phyloP scores from a whole-genome alignment of 345 rosid genomes.

The Eutrema japonicum region DNA sequence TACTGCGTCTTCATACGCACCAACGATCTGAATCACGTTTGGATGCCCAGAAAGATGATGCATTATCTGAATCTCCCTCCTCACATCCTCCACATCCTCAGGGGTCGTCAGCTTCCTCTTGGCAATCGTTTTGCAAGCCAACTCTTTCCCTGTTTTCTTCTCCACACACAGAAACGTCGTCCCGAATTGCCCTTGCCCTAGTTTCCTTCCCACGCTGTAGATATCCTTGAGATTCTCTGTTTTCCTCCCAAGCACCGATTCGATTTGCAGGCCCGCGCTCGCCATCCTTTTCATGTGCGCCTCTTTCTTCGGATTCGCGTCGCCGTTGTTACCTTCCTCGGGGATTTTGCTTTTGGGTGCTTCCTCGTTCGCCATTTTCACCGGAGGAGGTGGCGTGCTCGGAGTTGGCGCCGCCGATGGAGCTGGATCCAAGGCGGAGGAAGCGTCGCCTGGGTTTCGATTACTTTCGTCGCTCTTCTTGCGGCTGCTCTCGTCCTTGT shows the following conservation, averaged over 20 bases:
- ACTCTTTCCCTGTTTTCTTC: conserved; percentile 66
- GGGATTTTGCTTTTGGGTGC: conserved; percentile 31
- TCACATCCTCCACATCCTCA: conserved; percentile 89
- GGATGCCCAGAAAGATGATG: conserved; percentile 93
- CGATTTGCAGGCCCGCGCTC: conserved; percentile 66
- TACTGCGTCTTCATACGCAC: conserved; percentile 89
- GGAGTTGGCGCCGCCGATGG: conserved; percentile 46
- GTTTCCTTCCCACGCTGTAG: conserved; percentile 79
- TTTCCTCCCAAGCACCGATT: conserved; percentile 77
- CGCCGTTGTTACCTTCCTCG: conserved; percentile 34
- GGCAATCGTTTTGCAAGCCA: conserved; percentile 84
- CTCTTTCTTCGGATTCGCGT: conserved; percentile 51
- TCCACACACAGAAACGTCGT: conserved; percentile 83
- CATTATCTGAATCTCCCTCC: conserved; percentile 97
- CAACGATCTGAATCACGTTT: conserved; percentile 79
- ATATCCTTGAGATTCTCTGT: conserved; percentile 81
- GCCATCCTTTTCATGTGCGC: conserved; percentile 62
- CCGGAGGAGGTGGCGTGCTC: conserved; percentile 69
- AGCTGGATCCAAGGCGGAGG: conserved; percentile 36
- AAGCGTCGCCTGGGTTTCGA: conserved; percentile 30
- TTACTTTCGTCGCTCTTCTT: conserved; percentile 37
- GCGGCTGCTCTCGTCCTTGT: conserved; percentile 39
- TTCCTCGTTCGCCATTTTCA: conserved; percentile 56
- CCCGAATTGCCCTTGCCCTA: conserved; percentile 98
- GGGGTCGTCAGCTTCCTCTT: conserved; percentile 72